Percentiles rank a stretch among this genome's conserved stretches.
These are phyloP conservation scores for Cryptococcus sp. DNA, from an alignment of 1,284 basidiomycete genomes.

Conservation along the genomic window DNA sequence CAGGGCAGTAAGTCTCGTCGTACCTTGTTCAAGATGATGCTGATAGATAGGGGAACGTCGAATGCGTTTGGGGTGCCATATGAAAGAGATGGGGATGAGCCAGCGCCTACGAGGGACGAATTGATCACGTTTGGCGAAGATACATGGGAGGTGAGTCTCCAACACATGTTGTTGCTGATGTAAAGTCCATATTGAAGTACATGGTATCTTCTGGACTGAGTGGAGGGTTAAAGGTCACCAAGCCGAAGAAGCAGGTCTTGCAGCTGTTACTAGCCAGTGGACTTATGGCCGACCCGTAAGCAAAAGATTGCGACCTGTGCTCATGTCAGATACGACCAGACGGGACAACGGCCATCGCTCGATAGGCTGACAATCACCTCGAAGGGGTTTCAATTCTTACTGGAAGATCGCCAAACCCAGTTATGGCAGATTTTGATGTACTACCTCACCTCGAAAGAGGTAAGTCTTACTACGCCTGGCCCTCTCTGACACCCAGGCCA, in stretches of 20 bases:
- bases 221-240: slow-evolving; percentile 54
- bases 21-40: slow-evolving; percentile 7
- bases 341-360: slow-evolving; percentile 29
- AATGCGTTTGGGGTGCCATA: slow-evolving; percentile 86
- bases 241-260: slow-evolving; percentile 65
- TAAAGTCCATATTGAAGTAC: slow-evolving; percentile 90
- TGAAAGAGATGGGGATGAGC: slow-evolving; percentile 51
- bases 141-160: slow-evolving; percentile 76
- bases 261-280: slow-evolving; percentile 76
- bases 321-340: slow-evolving; percentile 11
- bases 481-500: slow-evolving; percentile 41
- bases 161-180: background rate
- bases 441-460: slow-evolving; percentile 52
- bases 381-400: slow-evolving; percentile 90
- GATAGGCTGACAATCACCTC: slow-evolving; percentile 76
- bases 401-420: slow-evolving; percentile 94
- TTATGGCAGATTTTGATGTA: slow-evolving; percentile 94
- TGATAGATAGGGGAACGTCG: slow-evolving; percentile 64
- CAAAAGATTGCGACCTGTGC: background rate
- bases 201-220: slow-evolving; percentile 84
- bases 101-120: slow-evolving; percentile 50
- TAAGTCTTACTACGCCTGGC: slow-evolving; percentile 14
- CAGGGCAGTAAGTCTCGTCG: slow-evolving; percentile 66
- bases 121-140: slow-evolving; percentile 82
- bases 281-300: slow-evolving; percentile 62